phyloP scores from a whole-genome alignment of 2,329 filamentous ascomycete species.

The Akanthomyces muscarius region DNA sequence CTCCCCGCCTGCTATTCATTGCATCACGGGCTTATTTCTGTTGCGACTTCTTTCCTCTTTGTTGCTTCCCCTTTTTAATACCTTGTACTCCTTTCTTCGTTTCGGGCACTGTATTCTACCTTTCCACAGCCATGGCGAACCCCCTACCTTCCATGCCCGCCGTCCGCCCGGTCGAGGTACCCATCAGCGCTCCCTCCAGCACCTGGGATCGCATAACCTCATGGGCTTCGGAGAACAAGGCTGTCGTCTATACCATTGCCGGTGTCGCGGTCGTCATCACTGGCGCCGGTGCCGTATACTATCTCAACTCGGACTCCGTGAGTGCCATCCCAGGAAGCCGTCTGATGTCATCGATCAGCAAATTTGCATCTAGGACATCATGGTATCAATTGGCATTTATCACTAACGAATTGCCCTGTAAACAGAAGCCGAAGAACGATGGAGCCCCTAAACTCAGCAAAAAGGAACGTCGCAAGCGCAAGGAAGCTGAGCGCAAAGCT shows the following conservation, averaged over 20 bases:
- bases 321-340: slow-evolving; percentile 27
- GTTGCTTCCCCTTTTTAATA: slow-evolving; percentile 14
- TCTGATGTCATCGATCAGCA: slow-evolving; percentile 8
- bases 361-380: slow-evolving; percentile 13
- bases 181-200: slow-evolving; percentile 58
- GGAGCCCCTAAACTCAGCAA: slow-evolving; percentile 72
- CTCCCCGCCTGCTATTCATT: slow-evolving; percentile 8
- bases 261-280: slow-evolving; percentile 90
- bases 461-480: slow-evolving; percentile 84
- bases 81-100: slow-evolving; percentile 25
- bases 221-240: slow-evolving; percentile 96
- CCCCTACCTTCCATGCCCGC: slow-evolving; percentile 47
- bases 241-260: slow-evolving; percentile 91
- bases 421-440: slow-evolving; percentile 42
- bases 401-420: slow-evolving; percentile 6
- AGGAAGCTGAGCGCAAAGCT: slow-evolving; percentile 66
- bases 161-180: slow-evolving; percentile 39
- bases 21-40: slow-evolving; percentile 15
- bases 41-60: neutral
- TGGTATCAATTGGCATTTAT: slow-evolving; percentile 9
- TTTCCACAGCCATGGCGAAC: slow-evolving; percentile 37
- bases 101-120: slow-evolving; percentile 20
- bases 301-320: slow-evolving; percentile 63
- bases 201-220: slow-evolving; percentile 85
- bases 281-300: slow-evolving; percentile 89